phyloP scores from a whole-genome alignment of 257 asterid genomes.

The Fraxinus pennsylvanica region DNA sequence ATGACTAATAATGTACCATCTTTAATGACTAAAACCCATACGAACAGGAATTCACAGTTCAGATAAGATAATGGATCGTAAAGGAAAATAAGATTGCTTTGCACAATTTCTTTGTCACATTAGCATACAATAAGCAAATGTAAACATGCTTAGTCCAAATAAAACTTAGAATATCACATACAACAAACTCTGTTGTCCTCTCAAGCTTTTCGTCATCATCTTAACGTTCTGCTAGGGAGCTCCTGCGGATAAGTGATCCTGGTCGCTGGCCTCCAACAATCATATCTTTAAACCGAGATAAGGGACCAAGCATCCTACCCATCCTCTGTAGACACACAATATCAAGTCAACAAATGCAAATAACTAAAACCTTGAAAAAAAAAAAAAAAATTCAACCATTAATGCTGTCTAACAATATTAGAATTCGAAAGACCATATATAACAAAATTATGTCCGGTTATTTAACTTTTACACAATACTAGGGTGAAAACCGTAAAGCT shows the following conservation, averaged over 20 bases:
- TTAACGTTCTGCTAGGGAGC: conserved; percentile 42
- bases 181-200: conserved; percentile 9
- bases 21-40: not conserved
- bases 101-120: conserved; percentile 3
- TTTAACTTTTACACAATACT: not conserved
- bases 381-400: not conserved
- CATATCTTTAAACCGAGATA: conserved; percentile 57
- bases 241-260: conserved; percentile 49
- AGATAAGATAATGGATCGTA: not conserved
- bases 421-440: not conserved
- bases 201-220: conserved; percentile 35
- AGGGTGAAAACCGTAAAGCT: not conserved
- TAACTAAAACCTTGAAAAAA: not conserved
- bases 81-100: conserved; percentile 7
- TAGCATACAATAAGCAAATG: conserved; percentile 15
- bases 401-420: not conserved
- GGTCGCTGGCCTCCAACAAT: conserved; percentile 56
- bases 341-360: conserved; percentile 1
- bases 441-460: not conserved
- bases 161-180: conserved; percentile 21
- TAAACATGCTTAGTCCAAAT: conserved; percentile 20
- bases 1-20: no score
- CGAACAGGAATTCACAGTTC: not conserved
- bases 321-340: conserved; percentile 43
- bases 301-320: conserved; percentile 52